Percentiles rank a stretch among this genome's conserved stretches.
These are phyloP conservation scores for Chrysanthemum seticuspe DNA, from an alignment of 129 eudicot genomes.

Conservation along the genomic window DNA sequence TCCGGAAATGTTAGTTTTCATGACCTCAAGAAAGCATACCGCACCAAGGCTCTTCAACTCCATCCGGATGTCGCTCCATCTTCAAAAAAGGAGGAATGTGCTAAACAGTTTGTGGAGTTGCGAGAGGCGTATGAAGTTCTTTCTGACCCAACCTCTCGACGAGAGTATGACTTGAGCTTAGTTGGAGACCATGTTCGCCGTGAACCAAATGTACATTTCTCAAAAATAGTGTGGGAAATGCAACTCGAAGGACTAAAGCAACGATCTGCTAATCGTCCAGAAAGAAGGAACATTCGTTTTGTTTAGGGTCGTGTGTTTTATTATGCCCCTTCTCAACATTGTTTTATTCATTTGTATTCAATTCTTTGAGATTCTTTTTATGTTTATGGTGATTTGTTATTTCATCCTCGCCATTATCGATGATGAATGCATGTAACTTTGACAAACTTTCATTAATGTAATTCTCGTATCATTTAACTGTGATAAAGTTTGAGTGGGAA, in stretches of 20 bases:
- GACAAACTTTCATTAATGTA: too few relatives aligned
- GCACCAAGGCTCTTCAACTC: slow-evolving; percentile 44
- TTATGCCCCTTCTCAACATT: background rate
- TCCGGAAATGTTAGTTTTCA: slow-evolving; percentile 36
- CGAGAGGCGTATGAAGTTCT: slow-evolving; percentile 60
- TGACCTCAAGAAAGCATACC: slow-evolving; percentile 61
- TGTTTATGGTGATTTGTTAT: too few relatives aligned
- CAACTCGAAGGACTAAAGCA: slow-evolving; percentile 48
- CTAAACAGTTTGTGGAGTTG: slow-evolving; percentile 44
- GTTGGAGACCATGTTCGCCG: slow-evolving; percentile 9
- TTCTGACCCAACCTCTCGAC: slow-evolving; percentile 50
- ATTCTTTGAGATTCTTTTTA: too few relatives aligned
- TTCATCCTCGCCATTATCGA: too few relatives aligned
- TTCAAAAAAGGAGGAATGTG: slow-evolving; percentile 40
- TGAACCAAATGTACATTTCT: slow-evolving; percentile 13
- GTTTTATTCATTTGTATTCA: slow-evolving; percentile 1
- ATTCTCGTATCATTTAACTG: too few relatives aligned
- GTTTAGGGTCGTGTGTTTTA: too few relatives aligned
- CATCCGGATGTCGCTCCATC: slow-evolving; percentile 55
- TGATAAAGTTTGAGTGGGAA: too few relatives aligned
- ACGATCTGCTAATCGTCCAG: slow-evolving; percentile 27
- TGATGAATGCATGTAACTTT: too few relatives aligned
- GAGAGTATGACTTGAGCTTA: slow-evolving; percentile 44
- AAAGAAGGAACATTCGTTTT: slow-evolving; percentile 18
- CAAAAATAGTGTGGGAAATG: slow-evolving; percentile 45